Base-by-base conservation (phyloP, 2,329 filamentous ascomycete genomes). In the Verticillium nonalfalfae region DNA sequence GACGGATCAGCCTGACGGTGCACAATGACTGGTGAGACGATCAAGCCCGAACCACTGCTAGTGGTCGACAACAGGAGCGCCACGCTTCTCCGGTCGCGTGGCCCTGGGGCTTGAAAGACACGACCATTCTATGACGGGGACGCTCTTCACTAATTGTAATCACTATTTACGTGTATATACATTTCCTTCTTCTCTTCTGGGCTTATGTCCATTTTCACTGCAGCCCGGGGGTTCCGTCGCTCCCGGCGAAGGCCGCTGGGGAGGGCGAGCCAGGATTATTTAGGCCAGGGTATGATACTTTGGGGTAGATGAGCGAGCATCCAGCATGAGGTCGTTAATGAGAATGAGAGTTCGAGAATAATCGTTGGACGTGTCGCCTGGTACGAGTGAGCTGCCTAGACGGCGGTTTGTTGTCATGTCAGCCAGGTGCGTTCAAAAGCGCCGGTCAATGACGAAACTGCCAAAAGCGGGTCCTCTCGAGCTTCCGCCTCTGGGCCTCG, bases 81-180 rank as follows among this genome's bases (percentile, higher is more conserved):
- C 45, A 52, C 45, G 7, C 45, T 52, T 21, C 11, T 21, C 9
- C 18, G 18, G 45, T 26, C 45, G 45, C 45, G 45, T 52, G 18
- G 45, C 45, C 45, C n/a, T 21, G 45, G 45, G 45, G 45, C 45
- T 52, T 52, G 45, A 52, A 52, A n/a, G 45, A 31, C 18, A 52
- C 45, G 45, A 52, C 45, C 35, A 21, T 18, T 21, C 45, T 18
- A 52, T 26, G 45, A 52, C 45, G 45, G 45, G 45, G 45, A 52
- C 55, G 33, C 55, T 36, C 55, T 40, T 40, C n/a, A 57, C 59
- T 18, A 59, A 54, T 60, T 59, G 59, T 62, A 59, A 59, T 59
- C 59, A 60, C 56, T 35, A 45, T 60, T 62, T 57, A 55, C 58
- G 61, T 62, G 59, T 58, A 62, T 61, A 61, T 40, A 59, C 60